These are phyloP conservation scores for Acanthochlamys bracteata DNA, from an alignment of 106 monocot species.

Conservation along the genomic window DNA sequence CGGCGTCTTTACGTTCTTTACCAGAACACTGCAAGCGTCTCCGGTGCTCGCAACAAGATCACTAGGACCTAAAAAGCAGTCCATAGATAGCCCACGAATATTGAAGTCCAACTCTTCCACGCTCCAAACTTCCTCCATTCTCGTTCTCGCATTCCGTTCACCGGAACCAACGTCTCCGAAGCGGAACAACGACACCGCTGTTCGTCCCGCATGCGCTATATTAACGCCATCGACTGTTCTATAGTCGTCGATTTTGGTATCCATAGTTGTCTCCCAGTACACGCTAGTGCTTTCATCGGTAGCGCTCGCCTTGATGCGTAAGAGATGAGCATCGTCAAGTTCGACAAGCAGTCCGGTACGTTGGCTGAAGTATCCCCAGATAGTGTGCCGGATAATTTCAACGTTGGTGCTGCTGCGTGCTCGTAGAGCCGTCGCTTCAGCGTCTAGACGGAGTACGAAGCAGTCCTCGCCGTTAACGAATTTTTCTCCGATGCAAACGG, in stretches of 20 bases:
- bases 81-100: conserved; percentile 43
- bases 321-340: conserved; percentile 61
- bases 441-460: conserved; percentile 67
- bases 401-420: conserved; percentile 48
- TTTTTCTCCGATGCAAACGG: conserved; percentile 64
- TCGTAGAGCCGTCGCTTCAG: conserved; percentile 31
- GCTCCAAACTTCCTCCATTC: conserved; percentile 76
- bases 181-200: conserved; percentile 46
- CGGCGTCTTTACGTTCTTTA: neutral
- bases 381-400: conserved; percentile 72
- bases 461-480: conserved; percentile 51
- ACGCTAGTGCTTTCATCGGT: conserved; percentile 16
- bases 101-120: conserved; percentile 84
- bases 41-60: conserved; percentile 22
- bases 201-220: conserved; percentile 62
- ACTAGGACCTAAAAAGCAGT: conserved; percentile 62
- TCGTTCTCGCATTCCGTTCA: conserved; percentile 29
- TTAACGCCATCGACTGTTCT: conserved; percentile 55
- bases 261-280: conserved; percentile 77
- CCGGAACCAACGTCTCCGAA: conserved; percentile 44
- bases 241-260: conserved; percentile 55
- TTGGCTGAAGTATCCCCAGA: conserved; percentile 86
- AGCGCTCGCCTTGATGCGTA: conserved; percentile 29
- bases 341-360: conserved; percentile 61
- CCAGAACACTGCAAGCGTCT: conserved; percentile 11